Base-by-base conservation (phyloP, 139 green algal genomes). In the Chlamydomonas eustigma region DNA sequence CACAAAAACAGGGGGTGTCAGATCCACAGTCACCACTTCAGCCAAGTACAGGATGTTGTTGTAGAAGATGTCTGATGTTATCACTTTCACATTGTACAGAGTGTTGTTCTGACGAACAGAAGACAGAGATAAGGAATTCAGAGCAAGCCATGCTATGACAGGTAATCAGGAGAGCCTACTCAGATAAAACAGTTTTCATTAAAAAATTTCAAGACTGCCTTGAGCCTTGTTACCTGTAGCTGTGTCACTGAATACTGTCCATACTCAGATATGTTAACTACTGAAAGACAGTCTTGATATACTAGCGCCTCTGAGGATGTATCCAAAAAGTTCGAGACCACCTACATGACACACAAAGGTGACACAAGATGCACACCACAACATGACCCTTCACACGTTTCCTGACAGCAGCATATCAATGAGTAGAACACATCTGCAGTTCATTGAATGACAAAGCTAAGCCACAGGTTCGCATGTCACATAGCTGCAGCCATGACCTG, bases 1-100 rank as follows among this genome's bases (percentile, higher is more conserved):
- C 2, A 36, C 74, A 37, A 88, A 71, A 1, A 38, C 50, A 24
- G 83, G 83, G 6, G 83, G 83, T 4, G 63, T 78, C 0, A 80
- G 35, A 58, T 88, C 83, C 22, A 80, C 69, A 0, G 79, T 88
- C 31, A 70, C 76, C 6, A 85, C 39, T 3, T 39, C 1, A 0
- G 74, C 70, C 2, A 6, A 4, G 68, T 78, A 84, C 2, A 73
- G 37, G 0, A 64, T 52, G 25, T 74, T 34, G 12, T 85, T 85
- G 63, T 78, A 83, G 71, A 28, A 50, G 33, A 36, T 25, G 51
- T 86, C 81, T 1, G 77, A 32, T 0, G 67, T 69, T 5, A 83
- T 32, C 4, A 83, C 8, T 2, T 63, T 63, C 24, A 84, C 76
- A 0, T 1, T 33, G 76, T 84, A 87, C 30, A 83, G 31, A 2